Percentiles rank a stretch among this genome's conserved stretches.
Conservation (phyloP, 768 basidiomycete genomes). For the Pulveroboletus frians region DNA sequence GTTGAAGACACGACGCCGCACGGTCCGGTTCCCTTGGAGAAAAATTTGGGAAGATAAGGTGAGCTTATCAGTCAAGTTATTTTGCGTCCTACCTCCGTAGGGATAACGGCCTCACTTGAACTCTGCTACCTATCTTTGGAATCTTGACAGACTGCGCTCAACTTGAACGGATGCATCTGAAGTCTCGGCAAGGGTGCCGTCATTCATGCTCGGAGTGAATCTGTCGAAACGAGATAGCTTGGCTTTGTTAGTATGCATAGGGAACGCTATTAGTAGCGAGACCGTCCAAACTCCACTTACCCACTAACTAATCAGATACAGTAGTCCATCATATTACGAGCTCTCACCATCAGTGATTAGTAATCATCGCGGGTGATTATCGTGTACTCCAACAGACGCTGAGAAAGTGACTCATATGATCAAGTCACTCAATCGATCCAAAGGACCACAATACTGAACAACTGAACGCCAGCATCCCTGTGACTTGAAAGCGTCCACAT, state of each 20-base stretch:
- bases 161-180: no score
- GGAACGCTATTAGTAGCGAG: no score
- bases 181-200: background rate
- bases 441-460: background rate
- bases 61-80: background rate
- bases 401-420: constrained; percentile 8
- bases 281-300: background rate
- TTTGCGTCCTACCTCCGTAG: background rate
- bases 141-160: background rate
- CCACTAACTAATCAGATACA: no score
- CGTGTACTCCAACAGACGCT: background rate
- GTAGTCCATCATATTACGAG: no score
- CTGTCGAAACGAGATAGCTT: background rate
- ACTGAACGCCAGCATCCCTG: background rate
- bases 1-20: background rate
- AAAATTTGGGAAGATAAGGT: background rate
- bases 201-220: background rate
- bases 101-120: background rate
- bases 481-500: constrained; percentile 26
- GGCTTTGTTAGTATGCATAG: background rate
- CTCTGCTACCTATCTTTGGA: constrained; percentile 5
- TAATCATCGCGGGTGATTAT: constrained; percentile 10
- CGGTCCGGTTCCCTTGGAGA: background rate
- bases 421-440: constrained; percentile 1
- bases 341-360: constrained; percentile 2